Evolutionary conservation across 768 basidiomycete species (phyloP), one percentile per base, ranked within the genome.

Genomic region (Boletus sp.): DNA sequence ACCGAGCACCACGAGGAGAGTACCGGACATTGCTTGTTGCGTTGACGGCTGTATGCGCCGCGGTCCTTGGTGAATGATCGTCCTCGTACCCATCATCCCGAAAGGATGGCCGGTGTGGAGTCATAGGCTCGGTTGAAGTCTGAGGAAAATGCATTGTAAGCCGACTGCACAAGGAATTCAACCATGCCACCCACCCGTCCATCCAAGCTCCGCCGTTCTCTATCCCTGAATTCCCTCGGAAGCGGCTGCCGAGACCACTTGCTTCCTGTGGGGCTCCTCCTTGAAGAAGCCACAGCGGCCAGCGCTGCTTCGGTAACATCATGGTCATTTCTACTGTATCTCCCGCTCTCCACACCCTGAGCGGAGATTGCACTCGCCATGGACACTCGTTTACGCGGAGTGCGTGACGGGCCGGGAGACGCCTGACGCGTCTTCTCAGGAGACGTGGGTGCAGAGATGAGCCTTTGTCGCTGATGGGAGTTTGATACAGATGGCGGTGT

Each of bases 241-340:
- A 83, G 63, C 1, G 81, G 79, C 33, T 81, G 79, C 30, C 56
- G 75, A 61, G 67, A 78, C 76, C 59, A 82, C 75, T 58, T 70
- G 33, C 58, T 65, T 58, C 70, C 65, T 51, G 71, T 73, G 10
- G 81, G 80, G 58, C 81, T 83, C 51, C 77, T 72, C 54, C 84
- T 72, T 27, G 82, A 77, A 4, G 79, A 79, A 5, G 83, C 80
- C 39, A 85, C 80, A 33, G 84, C 81, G 41, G 80, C 83, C 57
- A 88, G 66, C 43, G 86, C 85, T 50, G 83, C 78, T 27, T 77
- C 75, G 2, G 79, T 77, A 32, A 85, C 72, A 61, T 81, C 76
- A 17, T 64, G 60, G 19, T 62, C 59, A 19, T 59, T 62, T 39
- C 58, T 56, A 49, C 50, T 47, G 25, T 67, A 65, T 47, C 54